These are phyloP conservation scores for Apiospora malaysiana DNA, from an alignment of 2,329 filamentous ascomycete species.

Conservation along the genomic window DNA sequence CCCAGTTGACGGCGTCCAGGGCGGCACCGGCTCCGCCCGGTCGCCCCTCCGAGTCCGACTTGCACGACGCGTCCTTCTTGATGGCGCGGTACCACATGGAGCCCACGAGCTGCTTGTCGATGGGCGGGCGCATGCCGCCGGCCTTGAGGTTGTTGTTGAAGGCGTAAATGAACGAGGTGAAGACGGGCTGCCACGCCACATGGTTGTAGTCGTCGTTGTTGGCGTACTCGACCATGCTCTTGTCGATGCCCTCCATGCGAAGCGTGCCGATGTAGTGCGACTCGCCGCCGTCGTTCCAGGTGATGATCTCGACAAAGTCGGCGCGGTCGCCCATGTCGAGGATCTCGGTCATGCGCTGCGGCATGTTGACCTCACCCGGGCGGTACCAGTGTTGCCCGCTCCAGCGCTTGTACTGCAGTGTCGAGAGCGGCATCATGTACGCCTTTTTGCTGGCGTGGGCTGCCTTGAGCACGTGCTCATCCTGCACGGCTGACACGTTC, in stretches of 20 bases:
- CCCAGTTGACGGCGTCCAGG: constrained; percentile 38
- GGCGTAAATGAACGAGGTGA: constrained; percentile 43
- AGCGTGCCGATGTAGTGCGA: constrained; percentile 45
- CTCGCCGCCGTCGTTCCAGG: constrained; percentile 33
- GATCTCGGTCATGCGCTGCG: constrained; percentile 43
- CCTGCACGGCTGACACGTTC: constrained; percentile 35
- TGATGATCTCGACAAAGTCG: constrained; percentile 42
- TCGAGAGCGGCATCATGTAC: constrained; percentile 44
- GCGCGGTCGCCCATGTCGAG: constrained; percentile 35
- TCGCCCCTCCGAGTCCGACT: constrained; percentile 24
- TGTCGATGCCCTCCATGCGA: constrained; percentile 38
- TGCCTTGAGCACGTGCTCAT: constrained; percentile 32
- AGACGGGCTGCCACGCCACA: constrained; percentile 41
- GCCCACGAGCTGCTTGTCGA: constrained; percentile 33
- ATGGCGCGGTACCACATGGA: constrained; percentile 41
- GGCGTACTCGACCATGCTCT: constrained; percentile 38
- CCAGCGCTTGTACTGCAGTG: constrained; percentile 42
- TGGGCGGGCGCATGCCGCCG: constrained; percentile 31
- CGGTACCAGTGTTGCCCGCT: constrained; percentile 37
- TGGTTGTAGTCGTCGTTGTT: constrained; percentile 37
- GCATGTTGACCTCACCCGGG: constrained; percentile 41
- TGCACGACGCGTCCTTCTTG: constrained; percentile 24
- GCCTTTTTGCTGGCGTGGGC: constrained; percentile 35
- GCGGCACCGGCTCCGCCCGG: constrained; percentile 34
- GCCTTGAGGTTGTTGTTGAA: constrained; percentile 37